A percentile compares a stretch with the other conserved stretches of the same genome.
Evolutionary conservation across 768 basidiomycete species (phyloP).

Genomic region (Macrolepiota fuliginosa): DNA sequence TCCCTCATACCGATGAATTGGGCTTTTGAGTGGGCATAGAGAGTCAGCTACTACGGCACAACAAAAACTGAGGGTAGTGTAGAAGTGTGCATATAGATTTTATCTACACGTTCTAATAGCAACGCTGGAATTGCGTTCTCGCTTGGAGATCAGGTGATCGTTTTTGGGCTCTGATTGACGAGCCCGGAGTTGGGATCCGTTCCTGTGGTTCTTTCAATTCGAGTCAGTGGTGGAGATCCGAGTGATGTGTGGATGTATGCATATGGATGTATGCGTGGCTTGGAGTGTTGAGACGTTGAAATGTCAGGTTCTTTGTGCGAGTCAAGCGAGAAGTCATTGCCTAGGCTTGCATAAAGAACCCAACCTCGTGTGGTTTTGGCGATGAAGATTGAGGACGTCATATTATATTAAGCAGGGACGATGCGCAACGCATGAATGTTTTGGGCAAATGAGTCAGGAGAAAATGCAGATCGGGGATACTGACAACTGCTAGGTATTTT

Average conservation of each 20-base stretch:
- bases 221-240: no score
- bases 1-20: conserved; percentile 85
- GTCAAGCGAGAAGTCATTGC: no score
- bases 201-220: neutral
- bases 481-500: no score
- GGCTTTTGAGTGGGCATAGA: conserved; percentile 54
- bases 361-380: no score
- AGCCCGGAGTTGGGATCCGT: neutral
- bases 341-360: no score
- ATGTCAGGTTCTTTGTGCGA: neutral
- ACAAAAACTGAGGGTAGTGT: conserved; percentile 12
- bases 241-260: no score
- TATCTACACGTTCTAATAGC: conserved; percentile 10
- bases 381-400: no score
- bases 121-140: neutral
- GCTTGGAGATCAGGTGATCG: neutral
- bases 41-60: neutral
- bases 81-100: conserved; percentile 20
- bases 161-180: neutral
- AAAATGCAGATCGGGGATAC: no score
- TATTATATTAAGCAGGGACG: no score
- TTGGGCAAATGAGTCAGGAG: no score
- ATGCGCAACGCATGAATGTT: no score
- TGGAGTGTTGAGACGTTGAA: neutral
- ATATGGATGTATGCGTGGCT: neutral